Conservation (phyloP, 1,139 yeast species). For the Eremothecium sinecaudum region DNA sequence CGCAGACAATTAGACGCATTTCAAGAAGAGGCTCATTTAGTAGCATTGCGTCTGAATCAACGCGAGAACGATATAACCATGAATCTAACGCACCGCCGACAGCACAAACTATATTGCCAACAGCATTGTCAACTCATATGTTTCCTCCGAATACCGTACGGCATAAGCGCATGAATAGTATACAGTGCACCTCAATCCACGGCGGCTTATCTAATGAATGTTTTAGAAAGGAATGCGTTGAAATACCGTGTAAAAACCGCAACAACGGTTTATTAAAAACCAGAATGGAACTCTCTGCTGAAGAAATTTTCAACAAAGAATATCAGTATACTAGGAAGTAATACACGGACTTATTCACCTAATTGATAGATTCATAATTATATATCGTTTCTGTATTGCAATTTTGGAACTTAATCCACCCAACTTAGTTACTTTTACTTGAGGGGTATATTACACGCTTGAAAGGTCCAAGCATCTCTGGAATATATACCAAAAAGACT, state of each 20-base stretch:
- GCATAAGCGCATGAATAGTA: constrained; percentile 24
- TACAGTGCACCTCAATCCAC: constrained; percentile 1
- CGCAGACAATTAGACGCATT: constrained; percentile 4
- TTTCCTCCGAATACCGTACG: constrained; percentile 38
- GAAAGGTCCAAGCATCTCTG: no score
- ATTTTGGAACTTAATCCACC: no score
- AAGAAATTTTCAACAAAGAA: constrained; percentile 20
- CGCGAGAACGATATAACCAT: constrained; percentile 30
- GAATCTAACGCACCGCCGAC: constrained; percentile 46
- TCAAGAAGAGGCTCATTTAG: constrained; percentile 31
- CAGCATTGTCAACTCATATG: constrained; percentile 47
- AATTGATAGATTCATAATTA: no score
- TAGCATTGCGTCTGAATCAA: constrained; percentile 31
- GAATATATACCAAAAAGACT: no score
- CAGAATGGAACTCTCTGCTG: constrained; percentile 29
- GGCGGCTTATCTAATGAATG: background rate
- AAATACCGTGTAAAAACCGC: constrained; percentile 27
- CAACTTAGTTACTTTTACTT: no score
- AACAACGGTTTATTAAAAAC: constrained; percentile 24
- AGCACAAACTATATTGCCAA: constrained; percentile 42
- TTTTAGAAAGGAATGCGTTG: constrained; percentile 25
- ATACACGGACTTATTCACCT: no score
- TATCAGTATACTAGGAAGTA: no score
- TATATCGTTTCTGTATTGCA: no score
- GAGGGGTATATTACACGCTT: no score